Evolutionary conservation across 1,284 basidiomycete genomes (phyloP).

Genomic region (Papiliotrema terrestris): DNA sequence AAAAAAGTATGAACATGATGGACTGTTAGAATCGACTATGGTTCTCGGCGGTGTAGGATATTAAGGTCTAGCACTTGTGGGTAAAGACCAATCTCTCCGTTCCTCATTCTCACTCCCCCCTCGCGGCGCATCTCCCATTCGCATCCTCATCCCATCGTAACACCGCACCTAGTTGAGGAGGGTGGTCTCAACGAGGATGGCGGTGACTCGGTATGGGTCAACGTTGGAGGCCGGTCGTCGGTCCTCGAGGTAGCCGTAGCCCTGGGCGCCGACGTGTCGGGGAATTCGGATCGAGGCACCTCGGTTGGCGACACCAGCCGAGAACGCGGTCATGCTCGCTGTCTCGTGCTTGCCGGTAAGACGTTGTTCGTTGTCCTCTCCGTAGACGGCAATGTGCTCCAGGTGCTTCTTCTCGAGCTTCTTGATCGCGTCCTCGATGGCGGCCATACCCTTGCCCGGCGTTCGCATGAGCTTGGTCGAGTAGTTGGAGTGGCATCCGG

Average conservation of each 20-base stretch:
- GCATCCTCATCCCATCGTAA: background rate
- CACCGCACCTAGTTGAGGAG: constrained; percentile 39
- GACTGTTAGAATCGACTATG: background rate
- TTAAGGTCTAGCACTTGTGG: too few species aligned
- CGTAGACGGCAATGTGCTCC: constrained; percentile 94
- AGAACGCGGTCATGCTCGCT: constrained; percentile 88
- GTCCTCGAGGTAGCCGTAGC: constrained; percentile 95
- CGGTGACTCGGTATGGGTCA: constrained; percentile 60
- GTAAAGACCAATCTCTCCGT: too few species aligned
- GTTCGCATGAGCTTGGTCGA: constrained; percentile 89
- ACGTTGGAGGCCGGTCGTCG: constrained; percentile 97
- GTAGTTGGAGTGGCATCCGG: constrained; percentile 94
- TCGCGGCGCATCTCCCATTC: background rate
- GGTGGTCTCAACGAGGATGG: constrained; percentile 91
- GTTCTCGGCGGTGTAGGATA: too few species aligned
- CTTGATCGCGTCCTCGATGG: constrained; percentile 90
- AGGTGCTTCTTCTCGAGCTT: constrained; percentile 78
- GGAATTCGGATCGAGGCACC: constrained; percentile 82
- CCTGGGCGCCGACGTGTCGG: constrained; percentile 84
- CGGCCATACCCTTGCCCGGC: constrained; percentile 82
- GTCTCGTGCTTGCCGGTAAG: constrained; percentile 93
- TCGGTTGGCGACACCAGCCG: constrained; percentile 94
- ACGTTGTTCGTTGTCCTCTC: constrained; percentile 91
- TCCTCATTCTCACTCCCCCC: background rate
- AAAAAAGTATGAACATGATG: background rate